Evolutionary conservation across 2,329 filamentous ascomycete species (phyloP).

Genomic region (Simplicillium aogashimaense): DNA sequence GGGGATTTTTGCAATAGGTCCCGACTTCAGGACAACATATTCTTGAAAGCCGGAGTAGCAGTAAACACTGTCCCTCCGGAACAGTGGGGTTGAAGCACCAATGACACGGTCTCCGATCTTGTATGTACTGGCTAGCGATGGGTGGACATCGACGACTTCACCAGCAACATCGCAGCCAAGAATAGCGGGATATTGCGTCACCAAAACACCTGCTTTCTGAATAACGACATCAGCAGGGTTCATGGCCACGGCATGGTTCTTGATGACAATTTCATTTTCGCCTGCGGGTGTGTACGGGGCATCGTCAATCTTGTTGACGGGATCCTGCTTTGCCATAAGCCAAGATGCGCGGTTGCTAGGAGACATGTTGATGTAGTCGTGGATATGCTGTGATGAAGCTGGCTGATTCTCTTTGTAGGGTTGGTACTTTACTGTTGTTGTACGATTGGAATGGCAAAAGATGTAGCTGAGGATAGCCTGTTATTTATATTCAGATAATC

Average conservation of each 20-base stretch:
- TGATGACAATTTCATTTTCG: slow-evolving; percentile 21
- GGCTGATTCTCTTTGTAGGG: too few species aligned
- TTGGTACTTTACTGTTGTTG: too few species aligned
- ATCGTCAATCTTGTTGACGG: not conserved
- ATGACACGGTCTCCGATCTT: slow-evolving; percentile 17
- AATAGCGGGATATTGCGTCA: slow-evolving; percentile 19
- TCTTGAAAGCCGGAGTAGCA: too few species aligned
- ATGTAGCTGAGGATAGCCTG: too few species aligned
- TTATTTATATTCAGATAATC: too few species aligned
- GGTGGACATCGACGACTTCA: slow-evolving; percentile 16
- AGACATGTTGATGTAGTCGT: not conserved
- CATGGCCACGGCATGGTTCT: slow-evolving; percentile 15
- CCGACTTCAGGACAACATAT: too few species aligned
- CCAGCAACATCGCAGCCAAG: slow-evolving; percentile 21
- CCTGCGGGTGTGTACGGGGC: slow-evolving; percentile 18
- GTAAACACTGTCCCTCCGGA: too few species aligned
- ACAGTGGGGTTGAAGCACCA: too few species aligned
- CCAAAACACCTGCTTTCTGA: slow-evolving; percentile 19
- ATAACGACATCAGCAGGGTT: slow-evolving; percentile 19
- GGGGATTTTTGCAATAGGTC: too few species aligned
- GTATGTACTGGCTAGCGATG: slow-evolving; percentile 11
- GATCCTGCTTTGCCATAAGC: not conserved
- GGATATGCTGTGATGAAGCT: too few species aligned
- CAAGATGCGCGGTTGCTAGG: not conserved
- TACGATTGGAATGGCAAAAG: too few species aligned